A percentile compares a stretch with the other conserved stretches of the same genome.
Conservation (phyloP, 495 filamentous ascomycete genomes). For the Annulohypoxylon nitens region DNA sequence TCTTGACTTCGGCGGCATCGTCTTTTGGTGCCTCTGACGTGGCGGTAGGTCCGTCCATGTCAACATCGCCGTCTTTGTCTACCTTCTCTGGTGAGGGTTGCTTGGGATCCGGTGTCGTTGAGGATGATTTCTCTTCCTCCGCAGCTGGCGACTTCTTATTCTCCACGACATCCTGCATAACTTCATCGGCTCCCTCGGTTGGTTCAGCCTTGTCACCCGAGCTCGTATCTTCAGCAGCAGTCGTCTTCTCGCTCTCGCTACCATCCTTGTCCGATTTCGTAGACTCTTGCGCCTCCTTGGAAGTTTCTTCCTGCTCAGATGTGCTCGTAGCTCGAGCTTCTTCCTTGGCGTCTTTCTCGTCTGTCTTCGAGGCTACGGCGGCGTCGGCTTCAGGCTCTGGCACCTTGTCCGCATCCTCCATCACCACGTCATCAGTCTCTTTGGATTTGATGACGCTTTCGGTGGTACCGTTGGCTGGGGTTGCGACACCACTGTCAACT, state of each 20-base stretch:
- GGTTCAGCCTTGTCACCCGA: constrained; percentile 20
- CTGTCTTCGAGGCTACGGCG: constrained; percentile 49
- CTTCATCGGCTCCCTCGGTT: constrained; percentile 53
- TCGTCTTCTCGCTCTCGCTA: constrained; percentile 43
- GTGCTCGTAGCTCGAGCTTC: constrained; percentile 48
- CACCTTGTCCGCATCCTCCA: constrained; percentile 69
- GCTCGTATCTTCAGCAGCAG: constrained; percentile 12
- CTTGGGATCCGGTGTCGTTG: constrained; percentile 26
- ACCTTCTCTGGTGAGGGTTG: constrained; percentile 27
- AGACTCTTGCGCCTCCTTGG: constrained; percentile 26
- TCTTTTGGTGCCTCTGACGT: constrained; percentile 22
- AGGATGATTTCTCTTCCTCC: constrained; percentile 34
- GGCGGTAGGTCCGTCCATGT: constrained; percentile 43
- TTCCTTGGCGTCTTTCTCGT: constrained; percentile 55
- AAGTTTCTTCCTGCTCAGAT: constrained; percentile 45
- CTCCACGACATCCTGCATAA: constrained; percentile 46
- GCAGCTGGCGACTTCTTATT: constrained; percentile 28
- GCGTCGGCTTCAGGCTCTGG: constrained; percentile 44
- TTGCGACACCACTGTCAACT: constrained; percentile 71
- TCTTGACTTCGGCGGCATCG: constrained; percentile 23
- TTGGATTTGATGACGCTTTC: constrained; percentile 64
- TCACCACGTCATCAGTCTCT: constrained; percentile 72
- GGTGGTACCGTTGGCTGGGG: constrained; percentile 64
- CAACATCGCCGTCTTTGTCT: constrained; percentile 48
- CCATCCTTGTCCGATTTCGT: constrained; percentile 40